Conservation (phyloP, 345 rosid genomes). For the Gossypium ekmanianum region DNA sequence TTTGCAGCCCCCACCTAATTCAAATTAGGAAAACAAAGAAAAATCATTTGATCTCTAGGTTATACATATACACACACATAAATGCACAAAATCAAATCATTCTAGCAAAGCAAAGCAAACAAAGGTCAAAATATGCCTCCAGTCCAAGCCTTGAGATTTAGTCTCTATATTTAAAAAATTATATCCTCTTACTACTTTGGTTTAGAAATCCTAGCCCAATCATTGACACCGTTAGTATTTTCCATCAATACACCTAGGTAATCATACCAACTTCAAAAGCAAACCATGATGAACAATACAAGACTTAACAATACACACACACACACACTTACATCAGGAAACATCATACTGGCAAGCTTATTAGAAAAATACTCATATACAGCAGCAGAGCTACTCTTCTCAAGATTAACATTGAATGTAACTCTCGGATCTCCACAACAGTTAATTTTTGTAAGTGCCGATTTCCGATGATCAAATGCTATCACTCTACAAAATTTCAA, state of each 20-base stretch:
- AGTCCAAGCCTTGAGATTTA: too few species aligned
- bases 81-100: background rate
- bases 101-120: background rate
- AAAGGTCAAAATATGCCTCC: too few species aligned
- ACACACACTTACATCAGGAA: conserved; percentile 39
- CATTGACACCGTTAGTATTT: too few species aligned
- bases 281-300: too few species aligned
- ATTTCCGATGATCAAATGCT: conserved; percentile 79
- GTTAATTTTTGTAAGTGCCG: conserved; percentile 30
- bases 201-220: too few species aligned
- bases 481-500: conserved; percentile 41
- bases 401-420: conserved; percentile 40
- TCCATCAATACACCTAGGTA: too few species aligned
- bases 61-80: background rate
- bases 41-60: background rate
- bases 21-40: background rate
- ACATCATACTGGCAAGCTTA: conserved; percentile 36
- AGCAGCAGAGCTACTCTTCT: conserved; percentile 67
- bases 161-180: too few species aligned
- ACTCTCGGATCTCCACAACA: conserved; percentile 29
- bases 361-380: conserved; percentile 56
- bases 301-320: too few species aligned
- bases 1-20: conserved; percentile 30
- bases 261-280: too few species aligned
- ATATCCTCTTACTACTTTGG: too few species aligned